Evolutionary conservation across 2,329 filamentous ascomycete genomes (phyloP).

Genomic region (Microsporum canis): DNA sequence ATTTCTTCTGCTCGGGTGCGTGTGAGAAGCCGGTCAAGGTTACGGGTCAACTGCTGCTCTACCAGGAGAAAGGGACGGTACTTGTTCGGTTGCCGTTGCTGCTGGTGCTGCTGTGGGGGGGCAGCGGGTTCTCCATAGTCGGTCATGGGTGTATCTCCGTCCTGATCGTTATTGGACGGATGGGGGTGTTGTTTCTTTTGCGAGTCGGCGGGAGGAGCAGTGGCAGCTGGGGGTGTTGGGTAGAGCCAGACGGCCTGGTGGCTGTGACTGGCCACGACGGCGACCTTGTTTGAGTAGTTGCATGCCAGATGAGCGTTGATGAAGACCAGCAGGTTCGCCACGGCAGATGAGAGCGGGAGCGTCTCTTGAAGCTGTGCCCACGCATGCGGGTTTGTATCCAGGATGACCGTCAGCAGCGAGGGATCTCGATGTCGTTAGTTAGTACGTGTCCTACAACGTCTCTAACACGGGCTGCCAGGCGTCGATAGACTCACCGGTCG

Average conservation of each 20-base stretch:
- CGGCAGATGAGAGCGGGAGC: slow-evolving; percentile 68
- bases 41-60: slow-evolving; percentile 65
- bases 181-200: slow-evolving; percentile 4
- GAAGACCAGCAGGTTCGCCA: slow-evolving; percentile 88
- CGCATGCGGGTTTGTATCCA: slow-evolving; percentile 93
- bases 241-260: slow-evolving; percentile 85
- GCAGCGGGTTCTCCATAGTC: slow-evolving; percentile 30
- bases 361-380: slow-evolving; percentile 68
- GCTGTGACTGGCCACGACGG: slow-evolving; percentile 79
- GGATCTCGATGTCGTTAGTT: slow-evolving; percentile 41
- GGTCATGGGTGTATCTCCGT: slow-evolving; percentile 49
- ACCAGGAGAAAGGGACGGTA: slow-evolving; percentile 85
- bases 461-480: too few species aligned
- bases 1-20: slow-evolving; percentile 56
- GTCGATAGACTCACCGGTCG: neutral
- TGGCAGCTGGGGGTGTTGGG: slow-evolving; percentile 42
- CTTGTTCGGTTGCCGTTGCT: slow-evolving; percentile 58
- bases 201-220: neutral
- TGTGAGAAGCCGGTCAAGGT: slow-evolving; percentile 61
- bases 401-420: slow-evolving; percentile 76
- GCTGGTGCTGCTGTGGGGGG: slow-evolving; percentile 21
- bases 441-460: neutral
- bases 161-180: slow-evolving; percentile 18
- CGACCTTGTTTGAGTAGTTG: slow-evolving; percentile 86
- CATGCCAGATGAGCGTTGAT: slow-evolving; percentile 93